These are phyloP conservation scores for Corniculantispora saksenae DNA, from an alignment of 2,329 filamentous ascomycete genomes.

Conservation along the genomic window DNA sequence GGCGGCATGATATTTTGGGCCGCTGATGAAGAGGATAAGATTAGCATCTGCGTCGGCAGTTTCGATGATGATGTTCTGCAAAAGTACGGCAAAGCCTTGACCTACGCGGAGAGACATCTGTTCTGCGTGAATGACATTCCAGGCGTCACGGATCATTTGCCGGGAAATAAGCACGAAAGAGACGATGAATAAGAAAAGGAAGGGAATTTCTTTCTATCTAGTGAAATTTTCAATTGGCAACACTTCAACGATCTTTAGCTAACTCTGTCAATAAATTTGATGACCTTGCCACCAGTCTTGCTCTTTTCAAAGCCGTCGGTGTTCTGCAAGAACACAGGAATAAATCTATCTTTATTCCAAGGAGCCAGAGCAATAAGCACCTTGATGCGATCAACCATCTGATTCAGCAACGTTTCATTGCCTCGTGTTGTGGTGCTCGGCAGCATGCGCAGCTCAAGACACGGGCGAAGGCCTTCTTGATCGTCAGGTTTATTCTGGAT, in stretches of 20 bases:
- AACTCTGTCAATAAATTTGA: conserved; percentile 27
- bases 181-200: conserved; percentile 17
- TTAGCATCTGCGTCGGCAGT: conserved; percentile 44
- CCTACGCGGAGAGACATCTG: conserved; percentile 38
- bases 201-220: too few relatives aligned
- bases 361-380: conserved; percentile 27
- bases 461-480: conserved; percentile 25
- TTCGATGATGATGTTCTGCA: conserved; percentile 47
- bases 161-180: conserved; percentile 28
- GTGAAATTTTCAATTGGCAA: too few relatives aligned
- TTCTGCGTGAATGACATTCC: conserved; percentile 48
- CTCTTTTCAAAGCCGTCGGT: conserved; percentile 32
- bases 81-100: conserved; percentile 42
- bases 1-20: conserved; percentile 53
- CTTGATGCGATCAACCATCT: conserved; percentile 25
- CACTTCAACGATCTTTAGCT: too few relatives aligned
- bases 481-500: conserved; percentile 23
- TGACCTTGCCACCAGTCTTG: conserved; percentile 29
- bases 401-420: conserved; percentile 22
- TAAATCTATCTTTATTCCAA: conserved; percentile 32
- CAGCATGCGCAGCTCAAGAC: conserved; percentile 18
- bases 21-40: conserved; percentile 28
- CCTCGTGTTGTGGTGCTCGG: not conserved
- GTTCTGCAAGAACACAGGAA: conserved; percentile 37
- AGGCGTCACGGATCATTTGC: conserved; percentile 48